Conservation (phyloP, 257 asterid species). For the Eustoma russellianum region DNA sequence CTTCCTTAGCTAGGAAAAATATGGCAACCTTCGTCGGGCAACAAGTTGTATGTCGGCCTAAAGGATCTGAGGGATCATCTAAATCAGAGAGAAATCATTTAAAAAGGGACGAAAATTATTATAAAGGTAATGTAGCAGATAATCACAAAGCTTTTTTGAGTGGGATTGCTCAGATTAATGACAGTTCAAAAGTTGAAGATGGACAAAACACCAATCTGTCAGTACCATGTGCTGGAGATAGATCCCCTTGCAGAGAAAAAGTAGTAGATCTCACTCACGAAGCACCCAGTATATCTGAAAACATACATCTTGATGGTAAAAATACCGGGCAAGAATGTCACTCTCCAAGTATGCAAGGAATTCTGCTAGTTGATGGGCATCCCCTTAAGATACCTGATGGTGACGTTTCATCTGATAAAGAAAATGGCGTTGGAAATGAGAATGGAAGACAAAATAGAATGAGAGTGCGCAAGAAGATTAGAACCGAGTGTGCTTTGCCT, state of each 20-base stretch:
- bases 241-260: constrained; percentile 20
- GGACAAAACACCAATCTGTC: constrained; percentile 24
- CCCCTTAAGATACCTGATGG: constrained; percentile 14
- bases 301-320: constrained; percentile 14
- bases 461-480: constrained; percentile 16
- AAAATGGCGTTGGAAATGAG: constrained; percentile 9
- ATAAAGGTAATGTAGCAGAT: constrained; percentile 5
- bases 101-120: not conserved
- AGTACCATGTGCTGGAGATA: constrained; percentile 11
- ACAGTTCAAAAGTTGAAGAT: constrained; percentile 17
- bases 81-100: constrained; percentile 8
- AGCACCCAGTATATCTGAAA: constrained; percentile 5
- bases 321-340: constrained; percentile 16
- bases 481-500: constrained; percentile 18
- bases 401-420: constrained; percentile 15
- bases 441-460: constrained; percentile 13
- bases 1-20: constrained; percentile 42
- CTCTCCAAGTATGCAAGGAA: constrained; percentile 18
- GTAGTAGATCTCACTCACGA: constrained; percentile 9
- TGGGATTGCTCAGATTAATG: constrained; percentile 1
- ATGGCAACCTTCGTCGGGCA: constrained; percentile 33
- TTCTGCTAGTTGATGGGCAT: constrained; percentile 13
- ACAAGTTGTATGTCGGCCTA: constrained; percentile 17
- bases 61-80: constrained; percentile 2
- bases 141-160: constrained; percentile 6